Evolutionary conservation across 139 green algal genomes (phyloP).

Genomic region (Prasinococcaceae sp.): DNA sequence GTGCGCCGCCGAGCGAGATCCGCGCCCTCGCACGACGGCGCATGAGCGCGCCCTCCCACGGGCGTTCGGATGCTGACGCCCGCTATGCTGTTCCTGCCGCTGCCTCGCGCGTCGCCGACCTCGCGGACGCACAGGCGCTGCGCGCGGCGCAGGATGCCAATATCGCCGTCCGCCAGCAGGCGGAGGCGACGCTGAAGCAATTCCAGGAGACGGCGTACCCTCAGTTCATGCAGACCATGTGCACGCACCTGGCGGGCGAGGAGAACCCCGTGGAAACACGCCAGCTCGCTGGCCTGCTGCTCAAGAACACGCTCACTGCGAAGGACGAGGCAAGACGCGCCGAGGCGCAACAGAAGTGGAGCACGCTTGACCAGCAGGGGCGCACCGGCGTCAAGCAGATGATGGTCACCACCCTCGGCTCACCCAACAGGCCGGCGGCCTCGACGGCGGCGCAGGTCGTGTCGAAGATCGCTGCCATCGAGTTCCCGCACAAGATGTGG

Average conservation of each 20-base stretch:
- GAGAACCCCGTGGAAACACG: conserved; percentile 50
- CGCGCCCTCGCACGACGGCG: neutral
- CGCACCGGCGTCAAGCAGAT: conserved; percentile 57
- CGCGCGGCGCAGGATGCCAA: conserved; percentile 54
- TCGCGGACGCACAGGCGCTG: conserved; percentile 25
- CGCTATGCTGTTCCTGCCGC: too few relatives aligned
- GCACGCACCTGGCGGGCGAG: conserved; percentile 57
- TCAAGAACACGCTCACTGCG: conserved; percentile 90
- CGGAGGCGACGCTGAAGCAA: conserved; percentile 59
- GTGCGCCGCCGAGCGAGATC: neutral
- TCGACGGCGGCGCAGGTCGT: conserved; percentile 51
- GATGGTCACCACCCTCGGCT: conserved; percentile 55
- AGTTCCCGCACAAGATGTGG: conserved; percentile 71
- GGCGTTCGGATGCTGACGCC: conserved; percentile 8
- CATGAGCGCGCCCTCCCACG: neutral
- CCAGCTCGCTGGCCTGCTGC: conserved; percentile 73
- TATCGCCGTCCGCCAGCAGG: conserved; percentile 39
- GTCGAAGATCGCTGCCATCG: conserved; percentile 84
- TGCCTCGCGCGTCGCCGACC: too few relatives aligned
- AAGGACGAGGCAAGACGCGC: conserved; percentile 54
- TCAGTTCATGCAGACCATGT: conserved; percentile 51
- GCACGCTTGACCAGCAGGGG: conserved; percentile 36
- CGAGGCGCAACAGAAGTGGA: conserved; percentile 54
- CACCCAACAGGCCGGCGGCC: conserved; percentile 28
- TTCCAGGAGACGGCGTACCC: conserved; percentile 63